Conservation (phyloP, 306 rosid species). For the Dalbergia oliveri region DNA sequence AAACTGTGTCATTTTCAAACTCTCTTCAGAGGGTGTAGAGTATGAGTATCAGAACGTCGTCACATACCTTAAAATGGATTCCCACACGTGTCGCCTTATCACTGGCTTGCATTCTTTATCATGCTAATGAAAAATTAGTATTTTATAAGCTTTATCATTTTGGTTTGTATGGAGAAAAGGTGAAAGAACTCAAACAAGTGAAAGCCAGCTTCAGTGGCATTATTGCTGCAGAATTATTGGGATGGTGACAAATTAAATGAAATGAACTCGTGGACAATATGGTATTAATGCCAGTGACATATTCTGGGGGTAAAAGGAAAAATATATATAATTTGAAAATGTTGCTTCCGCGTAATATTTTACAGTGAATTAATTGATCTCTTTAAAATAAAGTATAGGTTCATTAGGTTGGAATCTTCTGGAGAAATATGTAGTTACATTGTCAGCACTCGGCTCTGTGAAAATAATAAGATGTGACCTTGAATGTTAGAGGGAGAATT, state of each 20-base stretch:
- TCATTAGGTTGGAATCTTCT: neutral
- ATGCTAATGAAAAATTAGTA: slow-evolving; percentile 8
- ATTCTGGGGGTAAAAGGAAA: too few species aligned
- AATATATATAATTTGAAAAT: neutral
- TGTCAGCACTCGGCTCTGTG: slow-evolving; percentile 21
- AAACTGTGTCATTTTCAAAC: slow-evolving; percentile 47
- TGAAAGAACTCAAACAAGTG: neutral
- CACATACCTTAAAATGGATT: slow-evolving; percentile 59
- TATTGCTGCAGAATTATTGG: neutral
- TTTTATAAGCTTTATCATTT: too few species aligned
- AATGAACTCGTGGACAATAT: neutral
- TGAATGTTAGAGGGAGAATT: slow-evolving; percentile 28
- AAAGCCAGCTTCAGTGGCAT: neutral
- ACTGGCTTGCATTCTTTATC: slow-evolving; percentile 36
- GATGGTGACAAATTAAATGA: neutral
- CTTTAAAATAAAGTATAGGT: neutral
- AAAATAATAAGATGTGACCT: slow-evolving; percentile 8
- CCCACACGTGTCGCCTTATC: slow-evolving; percentile 53
- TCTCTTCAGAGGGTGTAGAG: slow-evolving; percentile 35
- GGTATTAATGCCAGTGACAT: neutral
- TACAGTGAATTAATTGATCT: slow-evolving; percentile 8
- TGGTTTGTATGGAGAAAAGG: neutral
- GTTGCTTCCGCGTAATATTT: slow-evolving; percentile 1
- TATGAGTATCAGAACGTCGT: slow-evolving; percentile 57
- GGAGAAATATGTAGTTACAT: neutral